Conservation (phyloP, 139 green algal genomes). For the Chlorella vulgaris region DNA sequence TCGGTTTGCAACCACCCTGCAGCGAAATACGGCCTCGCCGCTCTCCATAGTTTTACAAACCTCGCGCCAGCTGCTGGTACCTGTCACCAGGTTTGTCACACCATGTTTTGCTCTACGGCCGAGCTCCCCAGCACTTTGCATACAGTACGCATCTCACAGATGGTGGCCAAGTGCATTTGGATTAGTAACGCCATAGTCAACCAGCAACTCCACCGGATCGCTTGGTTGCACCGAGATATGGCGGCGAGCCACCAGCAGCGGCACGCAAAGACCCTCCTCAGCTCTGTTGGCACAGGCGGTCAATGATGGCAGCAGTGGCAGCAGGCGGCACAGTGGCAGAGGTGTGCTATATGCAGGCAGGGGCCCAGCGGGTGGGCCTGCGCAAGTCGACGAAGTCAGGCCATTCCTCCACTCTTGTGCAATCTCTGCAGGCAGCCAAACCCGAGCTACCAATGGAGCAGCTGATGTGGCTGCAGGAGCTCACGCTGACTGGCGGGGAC, state of each 20-base stretch:
- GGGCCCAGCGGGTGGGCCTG: not conserved
- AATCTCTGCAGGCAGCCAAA: conserved; percentile 40
- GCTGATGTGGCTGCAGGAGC: conserved; percentile 46
- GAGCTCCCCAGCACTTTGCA: too few species aligned
- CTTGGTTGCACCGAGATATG: not conserved
- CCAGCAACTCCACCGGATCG: not conserved
- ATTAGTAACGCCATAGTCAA: conserved; percentile 18
- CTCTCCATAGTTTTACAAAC: too few species aligned
- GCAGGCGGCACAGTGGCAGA: not conserved
- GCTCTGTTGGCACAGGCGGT: not conserved
- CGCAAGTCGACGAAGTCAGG: not conserved
- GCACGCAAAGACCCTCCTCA: not conserved
- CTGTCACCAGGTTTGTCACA: too few species aligned
- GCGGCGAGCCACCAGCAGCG: not conserved
- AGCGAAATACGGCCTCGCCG: too few species aligned
- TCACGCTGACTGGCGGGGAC: conserved; percentile 22
- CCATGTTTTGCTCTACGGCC: too few species aligned
- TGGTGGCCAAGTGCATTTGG: not conserved
- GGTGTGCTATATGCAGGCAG: too few species aligned
- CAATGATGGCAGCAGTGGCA: conserved; percentile 7
- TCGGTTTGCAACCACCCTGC: too few species aligned
- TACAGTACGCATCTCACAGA: too few species aligned
- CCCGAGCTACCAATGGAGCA: conserved; percentile 53
- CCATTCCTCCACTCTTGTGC: not conserved
- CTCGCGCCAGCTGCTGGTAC: too few species aligned